Base-by-base conservation (phyloP, 2,329 filamentous ascomycete genomes). In the Talaromyces sp. region DNA sequence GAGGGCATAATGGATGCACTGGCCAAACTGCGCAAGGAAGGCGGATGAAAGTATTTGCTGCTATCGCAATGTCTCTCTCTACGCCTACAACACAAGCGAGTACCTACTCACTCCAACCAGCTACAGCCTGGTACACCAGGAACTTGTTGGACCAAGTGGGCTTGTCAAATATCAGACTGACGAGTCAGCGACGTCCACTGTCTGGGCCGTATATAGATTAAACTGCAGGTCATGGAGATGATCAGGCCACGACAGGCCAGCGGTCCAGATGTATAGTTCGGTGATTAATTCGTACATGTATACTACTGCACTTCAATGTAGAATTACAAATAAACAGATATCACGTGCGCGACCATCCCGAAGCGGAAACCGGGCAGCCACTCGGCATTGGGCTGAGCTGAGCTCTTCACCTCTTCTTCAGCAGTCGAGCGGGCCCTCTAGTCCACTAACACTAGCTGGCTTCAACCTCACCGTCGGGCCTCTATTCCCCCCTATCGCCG, bases 1-100 rank as follows among this genome's bases (percentile, higher is more conserved):
- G 83, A 85, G 54, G 84, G 84, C 10, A 80, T 87, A 56, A 79
- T 81, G 74, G 82, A 83, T 31, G 85, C 84, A 5, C 69, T 87
- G 56, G 81, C 79, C 54, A 86, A 80, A 65, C 69, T 87, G 54
- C 75, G 85, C 62, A 69, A 75, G 54, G 69, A 67, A 17, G 65
- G 65, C n/a, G 66, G 55, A 43, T 61, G 56, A 63, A 32, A 29
- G 17, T 27, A n/a, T 1, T 27, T 12, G 31, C 19, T 10, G 27
- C 31, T 48, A 6, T 57, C 26, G 19, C 29, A 35, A 27, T 41
- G 10, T 58, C 26, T 8, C 46, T 26, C 4, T 5, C 26, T 27
- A 8, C 6, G 3, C 21, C 9, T 21, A 46, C 21, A 10, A 21
- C 5, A 19, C 38, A 19, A 43, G 38, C 38, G 38, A 43, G 38